phyloP scores from a whole-genome alignment of 148 eudicot genomes.

The Spergularia marina region DNA sequence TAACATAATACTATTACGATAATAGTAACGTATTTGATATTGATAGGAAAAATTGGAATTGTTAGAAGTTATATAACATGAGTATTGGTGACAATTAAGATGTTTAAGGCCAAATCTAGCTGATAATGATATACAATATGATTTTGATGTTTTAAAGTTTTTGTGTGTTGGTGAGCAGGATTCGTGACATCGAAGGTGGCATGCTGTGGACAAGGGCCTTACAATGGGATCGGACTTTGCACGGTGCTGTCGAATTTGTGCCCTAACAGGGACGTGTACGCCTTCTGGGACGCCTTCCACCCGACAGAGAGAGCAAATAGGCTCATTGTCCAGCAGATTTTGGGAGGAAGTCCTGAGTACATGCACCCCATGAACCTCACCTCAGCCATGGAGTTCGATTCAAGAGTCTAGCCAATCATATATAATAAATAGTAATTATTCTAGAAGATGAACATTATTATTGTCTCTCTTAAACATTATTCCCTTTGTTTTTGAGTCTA shows the following conservation, averaged over 20 bases:
- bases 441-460: background rate
- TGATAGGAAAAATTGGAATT: too few species aligned
- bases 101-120: too few species aligned
- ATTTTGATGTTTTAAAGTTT: too few species aligned
- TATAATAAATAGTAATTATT: background rate
- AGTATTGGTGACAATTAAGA: too few species aligned
- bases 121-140: too few species aligned
- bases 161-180: slow-evolving; percentile 19
- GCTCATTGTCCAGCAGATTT: slow-evolving; percentile 31
- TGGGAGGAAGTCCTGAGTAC: slow-evolving; percentile 27
- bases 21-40: too few species aligned
- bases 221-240: slow-evolving; percentile 44
- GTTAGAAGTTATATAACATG: too few species aligned
- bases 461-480: background rate
- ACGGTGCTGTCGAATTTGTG: slow-evolving; percentile 35
- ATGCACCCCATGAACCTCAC: slow-evolving; percentile 49
- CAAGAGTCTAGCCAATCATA: slow-evolving; percentile 10
- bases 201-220: slow-evolving; percentile 49
- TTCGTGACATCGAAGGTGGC: slow-evolving; percentile 45
- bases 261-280: slow-evolving; percentile 33
- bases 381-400: slow-evolving; percentile 36
- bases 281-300: slow-evolving; percentile 48
- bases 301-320: slow-evolving; percentile 39
- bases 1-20: too few species aligned
- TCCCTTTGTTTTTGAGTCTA: background rate